phyloP scores from a whole-genome alignment of 108 stramenopile genomes.

The Mayamaea pseudoterrestris region DNA sequence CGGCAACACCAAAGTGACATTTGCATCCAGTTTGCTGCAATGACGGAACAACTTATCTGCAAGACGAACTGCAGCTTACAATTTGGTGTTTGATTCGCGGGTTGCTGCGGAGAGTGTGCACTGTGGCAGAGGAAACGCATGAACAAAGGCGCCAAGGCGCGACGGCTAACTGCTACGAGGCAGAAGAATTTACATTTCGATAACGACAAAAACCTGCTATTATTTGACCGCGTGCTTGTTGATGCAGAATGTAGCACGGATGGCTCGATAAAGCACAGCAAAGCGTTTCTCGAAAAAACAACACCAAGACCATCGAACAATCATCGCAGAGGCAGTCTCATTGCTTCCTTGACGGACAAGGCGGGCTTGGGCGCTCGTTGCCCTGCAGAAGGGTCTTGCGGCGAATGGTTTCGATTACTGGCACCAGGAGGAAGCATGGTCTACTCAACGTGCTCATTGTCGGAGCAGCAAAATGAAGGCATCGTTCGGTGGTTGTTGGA shows the following conservation, averaged over 20 bases:
- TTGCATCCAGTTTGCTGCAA: constrained; percentile 37
- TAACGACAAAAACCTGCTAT: neutral
- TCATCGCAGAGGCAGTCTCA: too few species aligned
- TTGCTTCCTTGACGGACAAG: constrained; percentile 23
- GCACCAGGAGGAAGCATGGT: constrained; percentile 73
- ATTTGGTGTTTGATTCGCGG: constrained; percentile 58
- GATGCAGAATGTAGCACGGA: constrained; percentile 94
- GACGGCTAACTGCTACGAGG: constrained; percentile 19
- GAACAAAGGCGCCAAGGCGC: constrained; percentile 77
- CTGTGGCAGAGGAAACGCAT: constrained; percentile 39
- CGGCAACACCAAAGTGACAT: constrained; percentile 2
- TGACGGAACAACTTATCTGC: constrained; percentile 66
- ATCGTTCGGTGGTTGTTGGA: constrained; percentile 72
- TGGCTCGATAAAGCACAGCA: constrained; percentile 68
- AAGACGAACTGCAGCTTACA: constrained; percentile 8
- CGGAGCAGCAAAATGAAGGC: constrained; percentile 76
- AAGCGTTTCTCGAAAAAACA: constrained; percentile 24
- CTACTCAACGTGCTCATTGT: constrained; percentile 88
- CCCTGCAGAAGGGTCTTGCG: constrained; percentile 65
- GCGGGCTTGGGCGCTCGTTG: constrained; percentile 40
- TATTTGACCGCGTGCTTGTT: constrained; percentile 83
- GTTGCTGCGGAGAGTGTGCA: constrained; percentile 32
- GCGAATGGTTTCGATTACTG: constrained; percentile 65
- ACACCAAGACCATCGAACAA: too few species aligned
- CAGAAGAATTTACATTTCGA: neutral